phyloP scores from a whole-genome alignment of 2,329 filamentous ascomycete species.

The Tricladium varicosporioides region DNA sequence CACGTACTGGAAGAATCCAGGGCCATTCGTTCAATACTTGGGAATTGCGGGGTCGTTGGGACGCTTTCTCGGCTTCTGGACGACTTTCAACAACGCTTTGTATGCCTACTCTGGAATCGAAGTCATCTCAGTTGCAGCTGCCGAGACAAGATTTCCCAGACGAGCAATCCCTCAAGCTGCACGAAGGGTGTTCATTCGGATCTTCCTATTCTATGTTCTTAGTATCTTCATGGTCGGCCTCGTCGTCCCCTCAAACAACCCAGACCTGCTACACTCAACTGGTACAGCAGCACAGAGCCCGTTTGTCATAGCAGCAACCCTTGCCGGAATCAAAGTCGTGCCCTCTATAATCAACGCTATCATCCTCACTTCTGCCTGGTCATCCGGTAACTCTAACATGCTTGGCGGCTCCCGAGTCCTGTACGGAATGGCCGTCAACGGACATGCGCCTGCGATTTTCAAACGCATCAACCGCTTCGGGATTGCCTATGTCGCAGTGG shows the following conservation, averaged over 20 bases:
- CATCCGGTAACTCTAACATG: slow-evolving; percentile 31
- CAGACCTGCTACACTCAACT: neutral
- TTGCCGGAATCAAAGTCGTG: slow-evolving; percentile 59
- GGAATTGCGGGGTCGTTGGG: slow-evolving; percentile 43
- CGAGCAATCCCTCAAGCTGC: slow-evolving; percentile 49
- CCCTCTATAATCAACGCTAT: slow-evolving; percentile 73
- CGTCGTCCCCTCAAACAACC: neutral
- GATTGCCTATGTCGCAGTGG: neutral
- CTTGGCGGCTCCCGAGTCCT: slow-evolving; percentile 32
- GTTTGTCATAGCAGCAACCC: slow-evolving; percentile 66
- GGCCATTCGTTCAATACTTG: neutral
- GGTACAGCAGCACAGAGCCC: slow-evolving; percentile 33
- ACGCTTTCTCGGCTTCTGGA: slow-evolving; percentile 48
- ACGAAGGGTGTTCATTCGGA: slow-evolving; percentile 49
- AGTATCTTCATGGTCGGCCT: neutral
- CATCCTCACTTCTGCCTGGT: slow-evolving; percentile 61
- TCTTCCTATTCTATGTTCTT: slow-evolving; percentile 47
- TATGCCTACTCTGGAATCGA: slow-evolving; percentile 49
- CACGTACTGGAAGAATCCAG: slow-evolving; percentile 57
- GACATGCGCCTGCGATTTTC: slow-evolving; percentile 53
- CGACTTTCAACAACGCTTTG: slow-evolving; percentile 42
- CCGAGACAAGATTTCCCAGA: slow-evolving; percentile 50
- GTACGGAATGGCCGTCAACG: slow-evolving; percentile 55
- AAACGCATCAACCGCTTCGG: neutral
- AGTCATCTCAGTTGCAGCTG: slow-evolving; percentile 51